Percentiles rank a stretch among this genome's conserved stretches.
Conservation (phyloP, 1,139 yeast species). For the Kodamaea arcana region DNA sequence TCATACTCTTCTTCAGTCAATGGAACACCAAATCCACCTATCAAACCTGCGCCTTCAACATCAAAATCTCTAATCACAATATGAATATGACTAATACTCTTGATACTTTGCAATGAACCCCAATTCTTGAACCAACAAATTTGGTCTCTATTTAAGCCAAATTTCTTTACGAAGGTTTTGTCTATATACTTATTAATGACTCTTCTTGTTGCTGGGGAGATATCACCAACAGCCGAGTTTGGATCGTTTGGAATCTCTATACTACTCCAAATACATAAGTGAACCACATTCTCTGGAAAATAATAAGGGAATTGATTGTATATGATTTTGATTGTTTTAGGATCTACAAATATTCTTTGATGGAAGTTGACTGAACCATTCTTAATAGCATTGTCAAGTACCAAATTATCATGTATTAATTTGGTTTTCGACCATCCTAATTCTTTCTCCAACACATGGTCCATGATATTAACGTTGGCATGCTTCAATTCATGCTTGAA, state of each 20-base stretch:
- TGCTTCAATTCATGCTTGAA: constrained; percentile 31
- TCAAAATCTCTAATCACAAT: constrained; percentile 38
- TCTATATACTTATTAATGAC: constrained; percentile 37
- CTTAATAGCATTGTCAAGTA: not conserved
- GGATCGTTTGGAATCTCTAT: constrained; percentile 29
- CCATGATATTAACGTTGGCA: constrained; percentile 27
- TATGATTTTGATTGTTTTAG: constrained; percentile 24
- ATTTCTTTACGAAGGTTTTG: constrained; percentile 41
- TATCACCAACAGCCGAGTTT: constrained; percentile 39
- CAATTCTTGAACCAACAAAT: constrained; percentile 62
- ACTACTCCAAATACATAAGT: constrained; percentile 45
- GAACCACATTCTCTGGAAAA: constrained; percentile 32
- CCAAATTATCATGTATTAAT: constrained; percentile 18
- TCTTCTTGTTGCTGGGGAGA: constrained; percentile 31
- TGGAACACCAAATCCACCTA: constrained; percentile 6
- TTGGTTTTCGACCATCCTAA: constrained; percentile 30
- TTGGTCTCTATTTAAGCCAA: constrained; percentile 33
- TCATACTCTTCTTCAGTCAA: constrained; percentile 6
- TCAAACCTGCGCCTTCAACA: constrained; percentile 7
- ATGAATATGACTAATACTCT: constrained; percentile 56
- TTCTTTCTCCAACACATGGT: constrained; percentile 34
- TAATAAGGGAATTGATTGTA: constrained; percentile 44
- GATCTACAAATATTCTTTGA: constrained; percentile 18
- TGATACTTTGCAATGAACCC: constrained; percentile 57
- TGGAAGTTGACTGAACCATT: no score